Conservation (phyloP, 768 basidiomycete species). For the Pilatotrama ljubarskyi region DNA sequence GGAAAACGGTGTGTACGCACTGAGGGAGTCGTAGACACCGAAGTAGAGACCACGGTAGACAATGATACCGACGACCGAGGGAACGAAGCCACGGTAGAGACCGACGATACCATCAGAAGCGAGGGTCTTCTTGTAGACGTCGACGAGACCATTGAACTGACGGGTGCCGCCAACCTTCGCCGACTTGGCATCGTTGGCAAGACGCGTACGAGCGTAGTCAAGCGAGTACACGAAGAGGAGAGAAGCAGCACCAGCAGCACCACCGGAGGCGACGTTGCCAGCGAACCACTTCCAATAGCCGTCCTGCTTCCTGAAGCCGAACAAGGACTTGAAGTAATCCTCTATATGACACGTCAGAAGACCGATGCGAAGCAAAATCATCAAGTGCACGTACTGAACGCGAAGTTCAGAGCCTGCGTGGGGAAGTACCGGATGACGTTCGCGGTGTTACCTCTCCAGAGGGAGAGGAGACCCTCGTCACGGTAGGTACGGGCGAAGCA, state of each 20-base stretch:
- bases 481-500: slow-evolving; percentile 90
- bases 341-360: slow-evolving; percentile 47
- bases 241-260: slow-evolving; percentile 98
- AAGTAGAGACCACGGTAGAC: slow-evolving; percentile 99
- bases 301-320: slow-evolving; percentile 97
- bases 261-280: slow-evolving; percentile 98
- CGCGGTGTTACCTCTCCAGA: slow-evolving; percentile 99
- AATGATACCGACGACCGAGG: slow-evolving; percentile 98
- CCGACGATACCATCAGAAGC: slow-evolving; percentile 97
- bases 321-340: slow-evolving; percentile 98
- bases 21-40: slow-evolving; percentile 94
- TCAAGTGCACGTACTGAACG: slow-evolving; percentile 81
- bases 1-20: slow-evolving; percentile 47
- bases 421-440: slow-evolving; percentile 99
- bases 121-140: slow-evolving; percentile 97
- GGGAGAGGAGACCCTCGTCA: slow-evolving; percentile 92
- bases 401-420: slow-evolving; percentile 99
- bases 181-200: slow-evolving; percentile 97
- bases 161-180: slow-evolving; percentile 88
- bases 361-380: not conserved
- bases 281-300: slow-evolving; percentile 99
- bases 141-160: slow-evolving; percentile 98
- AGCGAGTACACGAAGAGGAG: slow-evolving; percentile 99
- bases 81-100: slow-evolving; percentile 99
- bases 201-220: slow-evolving; percentile 99